Base-by-base conservation (phyloP, 768 basidiomycete species). In the Leccinum rimulosum region DNA sequence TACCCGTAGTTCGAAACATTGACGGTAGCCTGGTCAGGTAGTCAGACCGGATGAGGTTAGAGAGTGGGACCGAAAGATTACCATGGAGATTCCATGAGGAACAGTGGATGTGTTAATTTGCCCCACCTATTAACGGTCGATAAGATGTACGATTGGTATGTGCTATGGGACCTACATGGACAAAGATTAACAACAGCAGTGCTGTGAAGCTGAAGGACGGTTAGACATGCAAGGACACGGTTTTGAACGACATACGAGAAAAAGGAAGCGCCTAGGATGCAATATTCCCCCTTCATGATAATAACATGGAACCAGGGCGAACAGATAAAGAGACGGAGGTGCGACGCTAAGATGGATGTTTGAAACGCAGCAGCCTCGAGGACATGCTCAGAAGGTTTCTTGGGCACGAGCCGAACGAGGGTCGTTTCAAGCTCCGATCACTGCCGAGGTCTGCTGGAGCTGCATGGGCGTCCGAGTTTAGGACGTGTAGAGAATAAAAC, bases 71-170 rank as follows among this genome's bases (percentile, higher is more conserved):
- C 25, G 45, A 64, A 53, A 54, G 63, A 71, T 75, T 71, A 90
- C 91, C 88, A 93, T 87, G 55, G 84, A 81, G 55, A 93, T 84
- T 57, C 79, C 81, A 58, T 84, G 83, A 58, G 90, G 88, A 33
- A 91, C 84, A 35, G 77, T 78, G 15, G 88, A 85, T 54, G 87
- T 88, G 70, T 85, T 92, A 68, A 87, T 90, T 82, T 93, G 91
- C 60, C 87, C 90, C 58, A 92, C 83, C 91, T 93, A 61, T 51
- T 51, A 50, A 52, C 15, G 43, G 30, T 59, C 50, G 59, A 68
- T 69, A 66, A 65, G 72, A 69, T 64, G 28, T 48, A 50, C 14
- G 63, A 56, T 27, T 60, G 28, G 56, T 53, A 61, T 64, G 66
- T 47, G 40, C 58, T 56, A 50, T 53, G 55, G 64, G 56, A 77